Percentiles rank a stretch among this genome's conserved stretches.
These are phyloP conservation scores for Meyerozyma athensensis DNA, from an alignment of 1,139 yeast genomes.

Conservation along the genomic window DNA sequence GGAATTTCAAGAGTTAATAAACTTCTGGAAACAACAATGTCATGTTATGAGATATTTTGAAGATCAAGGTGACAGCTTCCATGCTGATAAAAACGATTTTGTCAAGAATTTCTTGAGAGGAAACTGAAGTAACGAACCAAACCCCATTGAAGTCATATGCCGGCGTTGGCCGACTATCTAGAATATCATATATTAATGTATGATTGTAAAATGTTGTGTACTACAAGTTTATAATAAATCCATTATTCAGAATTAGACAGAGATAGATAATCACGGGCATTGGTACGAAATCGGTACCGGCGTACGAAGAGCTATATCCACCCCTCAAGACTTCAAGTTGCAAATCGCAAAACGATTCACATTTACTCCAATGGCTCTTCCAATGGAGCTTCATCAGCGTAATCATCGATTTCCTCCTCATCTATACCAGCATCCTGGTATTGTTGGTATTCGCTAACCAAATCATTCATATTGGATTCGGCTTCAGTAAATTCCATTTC, in stretches of 20 bases:
- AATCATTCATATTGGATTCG: constrained; percentile 74
- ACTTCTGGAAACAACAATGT: constrained; percentile 89
- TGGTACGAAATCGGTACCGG: not conserved
- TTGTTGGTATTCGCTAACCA: constrained; percentile 87
- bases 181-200: not conserved
- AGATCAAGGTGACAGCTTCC: constrained; percentile 52
- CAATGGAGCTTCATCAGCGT: constrained; percentile 58
- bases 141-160: not conserved
- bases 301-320: constrained; percentile 1
- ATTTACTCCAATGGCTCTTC: constrained; percentile 48
- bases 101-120: constrained; percentile 74
- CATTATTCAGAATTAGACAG: constrained; percentile 4
- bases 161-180: not conserved
- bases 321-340: not conserved
- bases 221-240: constrained; percentile 1
- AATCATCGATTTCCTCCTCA: constrained; percentile 68
- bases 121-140: constrained; percentile 14
- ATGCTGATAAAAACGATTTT: constrained; percentile 49
- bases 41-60: constrained; percentile 82
- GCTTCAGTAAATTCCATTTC: constrained; percentile 92
- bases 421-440: constrained; percentile 80
- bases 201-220: not conserved
- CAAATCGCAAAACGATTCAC: no score
- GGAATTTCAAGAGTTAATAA: constrained; percentile 86
- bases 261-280: constrained; percentile 2